Conservation (phyloP, 768 basidiomycete genomes). For the Boletus subcaerulescens region DNA sequence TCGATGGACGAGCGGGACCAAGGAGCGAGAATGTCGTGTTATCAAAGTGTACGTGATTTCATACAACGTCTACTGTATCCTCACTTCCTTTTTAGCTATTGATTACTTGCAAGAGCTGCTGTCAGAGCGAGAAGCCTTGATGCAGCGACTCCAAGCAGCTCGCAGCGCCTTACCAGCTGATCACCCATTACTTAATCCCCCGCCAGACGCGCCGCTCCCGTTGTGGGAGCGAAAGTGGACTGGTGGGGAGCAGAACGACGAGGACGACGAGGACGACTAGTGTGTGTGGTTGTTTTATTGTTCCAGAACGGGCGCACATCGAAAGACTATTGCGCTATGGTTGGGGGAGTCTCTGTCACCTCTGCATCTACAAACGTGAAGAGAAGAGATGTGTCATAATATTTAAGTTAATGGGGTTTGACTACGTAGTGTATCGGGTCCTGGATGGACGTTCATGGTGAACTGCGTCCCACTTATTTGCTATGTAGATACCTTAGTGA, state of each 20-base stretch:
- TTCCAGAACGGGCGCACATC: neutral
- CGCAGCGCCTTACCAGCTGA: constrained; percentile 53
- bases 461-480: constrained; percentile 4
- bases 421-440: constrained; percentile 5
- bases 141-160: constrained; percentile 58
- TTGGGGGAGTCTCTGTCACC: neutral
- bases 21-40: constrained; percentile 89
- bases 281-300: neutral
- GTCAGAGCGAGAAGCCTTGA: constrained; percentile 53
- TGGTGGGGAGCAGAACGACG: constrained; percentile 60
- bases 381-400: constrained; percentile 19
- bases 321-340: neutral
- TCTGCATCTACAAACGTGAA: constrained; percentile 3
- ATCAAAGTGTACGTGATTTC: constrained; percentile 65
- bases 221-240: constrained; percentile 86
- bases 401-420: constrained; percentile 25
- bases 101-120: constrained; percentile 75
- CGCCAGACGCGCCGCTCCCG: constrained; percentile 33
- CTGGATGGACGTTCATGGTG: neutral
- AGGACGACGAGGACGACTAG: constrained; percentile 46
- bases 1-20: constrained; percentile 85
- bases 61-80: neutral
- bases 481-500: constrained; percentile 21
- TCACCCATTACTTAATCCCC: constrained; percentile 51
- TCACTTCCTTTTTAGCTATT: constrained; percentile 55